A percentile compares a stretch with the other conserved stretches of the same genome.
Conservation (phyloP, 148 eudicot species). For the Vaccinium myrtillus region DNA sequence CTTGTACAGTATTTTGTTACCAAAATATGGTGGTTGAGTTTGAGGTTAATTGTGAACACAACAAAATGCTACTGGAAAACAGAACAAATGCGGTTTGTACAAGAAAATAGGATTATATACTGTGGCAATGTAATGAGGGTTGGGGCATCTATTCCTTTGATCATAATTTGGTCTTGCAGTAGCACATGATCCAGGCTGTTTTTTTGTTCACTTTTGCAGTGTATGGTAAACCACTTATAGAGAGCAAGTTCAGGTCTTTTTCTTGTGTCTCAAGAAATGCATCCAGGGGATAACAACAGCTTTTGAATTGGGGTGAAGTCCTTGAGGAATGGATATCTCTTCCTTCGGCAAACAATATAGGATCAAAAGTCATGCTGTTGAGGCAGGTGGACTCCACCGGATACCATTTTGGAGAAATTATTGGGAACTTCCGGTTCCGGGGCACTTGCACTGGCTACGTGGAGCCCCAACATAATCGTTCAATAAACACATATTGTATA, state of each 20-base stretch:
- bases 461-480: no score
- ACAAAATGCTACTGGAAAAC: background rate
- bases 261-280: constrained; percentile 10
- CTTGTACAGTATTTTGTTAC: background rate
- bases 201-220: background rate
- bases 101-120: no score
- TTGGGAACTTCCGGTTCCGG: no score
- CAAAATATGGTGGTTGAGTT: background rate
- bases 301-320: background rate
- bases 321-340: background rate
- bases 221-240: background rate
- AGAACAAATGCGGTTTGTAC: background rate
- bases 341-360: background rate
- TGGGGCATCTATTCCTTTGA: background rate
- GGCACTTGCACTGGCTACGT: no score
- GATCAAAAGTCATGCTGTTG: background rate
- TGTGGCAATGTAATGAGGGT: background rate
- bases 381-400: no score
- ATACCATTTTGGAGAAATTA: no score
- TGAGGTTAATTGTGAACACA: background rate
- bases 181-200: no score
- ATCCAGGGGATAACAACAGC: background rate
- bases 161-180: background rate
- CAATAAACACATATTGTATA: no score
- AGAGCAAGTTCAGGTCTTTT: constrained; percentile 2